A percentile compares a stretch with the other conserved stretches of the same genome.
These are phyloP conservation scores for Chlamydomonas sphaeroides DNA, from an alignment of 139 green algal species.

Conservation along the genomic window DNA sequence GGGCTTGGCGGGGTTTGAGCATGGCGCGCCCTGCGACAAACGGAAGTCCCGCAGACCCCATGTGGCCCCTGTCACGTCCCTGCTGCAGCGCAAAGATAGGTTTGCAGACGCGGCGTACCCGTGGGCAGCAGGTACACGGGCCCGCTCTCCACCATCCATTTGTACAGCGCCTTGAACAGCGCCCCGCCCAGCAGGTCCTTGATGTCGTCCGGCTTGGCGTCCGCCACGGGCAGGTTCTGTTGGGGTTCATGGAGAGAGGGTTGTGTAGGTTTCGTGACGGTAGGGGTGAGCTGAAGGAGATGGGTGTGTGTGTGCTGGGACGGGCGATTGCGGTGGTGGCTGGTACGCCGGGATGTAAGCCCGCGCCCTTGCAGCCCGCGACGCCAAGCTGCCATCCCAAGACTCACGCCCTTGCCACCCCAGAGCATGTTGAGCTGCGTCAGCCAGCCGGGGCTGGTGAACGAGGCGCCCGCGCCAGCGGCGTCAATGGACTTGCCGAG, in stretches of 20 bases:
- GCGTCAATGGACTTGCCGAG: slow-evolving; percentile 79
- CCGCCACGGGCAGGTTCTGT: slow-evolving; percentile 94
- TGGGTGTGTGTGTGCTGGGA: neutral
- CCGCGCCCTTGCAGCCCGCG: no score
- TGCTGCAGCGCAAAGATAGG: no score
- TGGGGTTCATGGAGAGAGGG: neutral
- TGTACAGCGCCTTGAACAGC: slow-evolving; percentile 92
- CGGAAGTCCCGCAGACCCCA: no score
- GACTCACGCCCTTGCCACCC: slow-evolving; percentile 84
- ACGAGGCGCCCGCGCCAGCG: slow-evolving; percentile 78
- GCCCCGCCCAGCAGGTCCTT: slow-evolving; percentile 96
- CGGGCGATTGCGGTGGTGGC: no score
- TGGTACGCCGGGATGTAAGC: no score
- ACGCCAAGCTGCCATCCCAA: no score
- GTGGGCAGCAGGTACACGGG: slow-evolving; percentile 95
- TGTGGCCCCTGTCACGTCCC: neutral
- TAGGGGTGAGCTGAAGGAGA: neutral
- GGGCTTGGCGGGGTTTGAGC: no score
- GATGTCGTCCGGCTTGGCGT: slow-evolving; percentile 97
- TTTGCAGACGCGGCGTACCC: no score
- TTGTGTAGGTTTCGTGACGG: neutral
- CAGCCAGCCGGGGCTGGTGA: slow-evolving; percentile 86
- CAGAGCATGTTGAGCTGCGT: slow-evolving; percentile 91
- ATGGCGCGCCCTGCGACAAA: no score
- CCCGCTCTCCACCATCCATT: slow-evolving; percentile 88